Evolutionary conservation across 2,329 filamentous ascomycete species (phyloP), one percentile per base, ranked within the genome.

Genomic region (Cordyceps cateniannulata): DNA sequence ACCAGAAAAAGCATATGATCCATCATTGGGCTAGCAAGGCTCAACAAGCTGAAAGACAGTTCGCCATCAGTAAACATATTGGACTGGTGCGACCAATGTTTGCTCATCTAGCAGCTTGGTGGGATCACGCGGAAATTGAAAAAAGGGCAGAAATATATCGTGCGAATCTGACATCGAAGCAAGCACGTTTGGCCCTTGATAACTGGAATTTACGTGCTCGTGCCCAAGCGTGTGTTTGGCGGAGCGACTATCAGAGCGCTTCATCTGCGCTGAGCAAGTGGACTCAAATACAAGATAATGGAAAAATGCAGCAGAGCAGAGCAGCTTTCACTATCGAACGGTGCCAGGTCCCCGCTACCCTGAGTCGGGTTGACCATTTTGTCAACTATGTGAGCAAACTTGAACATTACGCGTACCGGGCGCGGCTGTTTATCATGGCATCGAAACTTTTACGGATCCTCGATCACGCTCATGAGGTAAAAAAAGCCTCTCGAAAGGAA

Each of bases 1-100:
- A 66, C 69, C 51, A 74, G 70, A 53, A 71, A 68, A 32, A 66
- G 71, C 45, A 71, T 32, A 73, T 74, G 60, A 71, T 71, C 38
- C 58, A 12, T 70, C 70, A 16, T 63, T 76, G 35, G 68, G 44
- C 38, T 10, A 20, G 32, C 45, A 51, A 35, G 27, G 47, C 59
- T 5, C 44, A 52, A 22, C 42, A 57, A 35, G 59, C 45, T 3
- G 52, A 51, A 51, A 40, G 25, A 32, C 32, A 45, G n/a, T 16
- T 25, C 7, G 14, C 45, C 3, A 44, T 51, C 22, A 52, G 59
- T n/a, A 55, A 27, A 29, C 38, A 56, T 38, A 20, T 61, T 24
- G 52, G 47, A 20, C 14, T 61, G 18, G 53, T 51, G 2, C 52
- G 52, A 12, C 53, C 59, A 3, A 45, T 50, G 45, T 57, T 61